Base-by-base conservation (phyloP, 2,329 filamentous ascomycete species). In the Huntiella decipiens region DNA sequence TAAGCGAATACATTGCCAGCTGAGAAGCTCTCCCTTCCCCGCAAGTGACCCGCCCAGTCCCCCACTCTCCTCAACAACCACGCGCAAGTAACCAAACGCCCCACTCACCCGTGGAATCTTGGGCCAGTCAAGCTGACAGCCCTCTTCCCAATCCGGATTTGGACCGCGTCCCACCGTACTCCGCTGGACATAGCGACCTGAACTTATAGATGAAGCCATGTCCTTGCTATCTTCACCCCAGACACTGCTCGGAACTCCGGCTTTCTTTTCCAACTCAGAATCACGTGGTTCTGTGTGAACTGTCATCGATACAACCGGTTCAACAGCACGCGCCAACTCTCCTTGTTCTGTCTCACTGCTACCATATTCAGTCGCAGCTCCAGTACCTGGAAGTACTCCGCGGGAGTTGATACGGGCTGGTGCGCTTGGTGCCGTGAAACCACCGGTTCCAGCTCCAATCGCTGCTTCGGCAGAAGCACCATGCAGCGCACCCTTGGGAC, bases 291-390 rank as follows among this genome's bases (percentile, higher is more conserved):
- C 85, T 12, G 87, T 74, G 58, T 92, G 84, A 46, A 95, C 62
- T 57, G 91, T 81, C 51, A 79, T 79, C 57, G 80, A 85, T 54
- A 94, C 71, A 49, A 82, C 74, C 1, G 84, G 84, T 35, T 76
- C 44, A n/a, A 50, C 16, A 2, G 35, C 43, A 15, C 33, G 16
- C 12, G 33, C 35, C 5, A 22, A 32, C 11, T 50, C 50, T 11
- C 12, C 10, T 40, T 32, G 17, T 11, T 16, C 28, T 13, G 17
- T 17, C 16, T 37, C 38, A 40, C 13, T 28, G 15, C 28, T 33
- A 32, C 38, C 38, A 17, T 32, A 13, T 17, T 28, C 33, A 12
- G 44, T 15, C 11, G 19, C 32, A 36, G 13, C 37, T 15, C 28
- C 41, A 3, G 28, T 55, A 43, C 55, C 58, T 38, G 43, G 33